Base-by-base conservation (phyloP, 2,329 filamentous ascomycete genomes). In the Aspergillus unguis region DNA sequence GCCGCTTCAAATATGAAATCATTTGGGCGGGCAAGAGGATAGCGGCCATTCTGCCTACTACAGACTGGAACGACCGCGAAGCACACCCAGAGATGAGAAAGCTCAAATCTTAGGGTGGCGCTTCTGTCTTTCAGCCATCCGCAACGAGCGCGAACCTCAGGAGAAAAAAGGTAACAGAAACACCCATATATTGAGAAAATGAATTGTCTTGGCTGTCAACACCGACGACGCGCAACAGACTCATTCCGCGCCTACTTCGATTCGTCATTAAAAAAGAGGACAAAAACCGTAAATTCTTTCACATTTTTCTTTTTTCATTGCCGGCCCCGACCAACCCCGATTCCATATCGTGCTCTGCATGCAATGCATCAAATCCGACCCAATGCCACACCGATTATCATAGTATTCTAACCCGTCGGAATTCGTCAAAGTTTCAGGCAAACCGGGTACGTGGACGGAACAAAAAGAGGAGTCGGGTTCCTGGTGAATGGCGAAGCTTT, bases 181-280 rank as follows among this genome's bases (percentile, higher is more conserved):
- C 62, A 68, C 65, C 62, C 62, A 62, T 62, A 58, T 60, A 38
- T 38, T 38, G 36, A 38, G 36, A 38, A 38, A 25, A 23, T 57
- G 56, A 59, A 17, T 17, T 17, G 17, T 60, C 32, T 44, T 44
- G 42, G 32, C 42, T 65, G 63, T 65, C 62, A 61, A 67, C 59
- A 62, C 64, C 66, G 65, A 51, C 44, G 44, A 46, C 44, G 43
- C 23, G 32, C 32, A 37, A 60, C 23, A n/a, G 36, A 17, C 17
- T 38, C 11, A 60, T 65, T 62, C 62, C 59, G 59, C 54, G 53
- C 62, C 26, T 57, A 9, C n/a, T 23, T 38, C 36, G 25, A 23
- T 38, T 38, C 36, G 36, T 38, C 36, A 38, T 38, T 26, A 38
- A 38, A 38, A 38, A 36, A 38, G 25, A 38, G 36, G 25, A 38